Evolutionary conservation across 805 yeast species (phyloP), one percentile per base, ranked within the genome.

Genomic region (Yamadazyma tumulicola): DNA sequence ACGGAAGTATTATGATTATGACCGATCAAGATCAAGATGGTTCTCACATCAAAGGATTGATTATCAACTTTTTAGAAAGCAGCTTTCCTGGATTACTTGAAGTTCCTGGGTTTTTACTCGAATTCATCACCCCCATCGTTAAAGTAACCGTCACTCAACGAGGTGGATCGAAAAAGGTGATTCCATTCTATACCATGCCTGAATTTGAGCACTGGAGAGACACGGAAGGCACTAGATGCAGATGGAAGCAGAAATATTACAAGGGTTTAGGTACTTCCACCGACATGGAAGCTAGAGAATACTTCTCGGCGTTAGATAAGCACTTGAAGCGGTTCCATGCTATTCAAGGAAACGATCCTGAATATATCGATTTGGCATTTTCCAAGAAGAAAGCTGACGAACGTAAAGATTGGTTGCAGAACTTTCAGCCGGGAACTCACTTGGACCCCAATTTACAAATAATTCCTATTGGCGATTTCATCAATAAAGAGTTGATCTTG

Each of bases 1-100:
- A 93, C 54, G 98, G 98, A 23, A 96, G 88, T 57, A 75, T 93
- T 33, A 93, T 93, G 97, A 88, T 93, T 55, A 93, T 93, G 97
- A 88, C 98, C 5, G 98, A 93, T 83, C 98, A 93, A 64, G 98
- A 93, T 86, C 95, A 89, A 49, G 98, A 93, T 72, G 98, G 98
- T 42, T 84, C 95, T 12, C 98, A 93, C 67, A 93, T 93, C 57
- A 93, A 93, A 57, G 98, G 98, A 45, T 73, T 93, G 46, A 76
- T 93, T 38, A 93, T 93, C 52, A 93, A 93, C 57, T 93, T 93
- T 52, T 65, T 93, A 39, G 97, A 91, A 58, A 75, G 91, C 4
- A 83, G 95, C 20, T 93, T 93, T 66, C 97, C 97, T 1, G 98
- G 97, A 2, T 65, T 93, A 45, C 67, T 93, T 19, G 84, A 82